Evolutionary conservation across 306 rosid genomes (phyloP), one percentile per base, ranked within the genome.

Genomic region (Malus orientalis): DNA sequence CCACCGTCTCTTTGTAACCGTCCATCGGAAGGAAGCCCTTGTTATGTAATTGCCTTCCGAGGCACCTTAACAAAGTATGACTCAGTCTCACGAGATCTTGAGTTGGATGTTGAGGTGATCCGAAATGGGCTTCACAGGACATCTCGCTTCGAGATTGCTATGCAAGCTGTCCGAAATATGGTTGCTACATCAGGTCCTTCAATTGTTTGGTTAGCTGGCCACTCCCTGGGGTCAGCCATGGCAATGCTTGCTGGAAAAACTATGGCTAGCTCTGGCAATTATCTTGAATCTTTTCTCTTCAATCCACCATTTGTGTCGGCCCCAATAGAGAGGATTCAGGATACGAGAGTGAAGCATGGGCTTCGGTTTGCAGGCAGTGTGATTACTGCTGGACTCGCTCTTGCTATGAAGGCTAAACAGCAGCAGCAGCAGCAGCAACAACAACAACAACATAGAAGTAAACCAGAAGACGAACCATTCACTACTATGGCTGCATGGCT

Each of bases 211-310:
- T 79, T 95, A 75, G 88, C 97, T 0, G 99, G 99, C 15, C 99
- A 95, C 74, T 95, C 99, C 18, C 77, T 95, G 5, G 99, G 99
- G 76, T 92, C 99, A 49, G 93, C 89, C 76, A 82, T 95, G 86
- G 96, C 93, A 76, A 76, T 95, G 97, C 97, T 92, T 62, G 67
- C 86, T 25, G 99, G 98, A 45, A 95, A 89, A 88, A 86, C 88
- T 55, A 82, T 95, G 99, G 99, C 91, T 45, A 87, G 81, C 81
- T 70, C 30, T 44, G 93, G 93, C 47, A 45, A 59, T 81, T 81
- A 85, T 44, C 82, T 95, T 5, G 81, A 87, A 76, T 82, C 98
- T 73, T 92, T 88, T 82, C 97, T 92, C 69, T 95, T 95, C 81
- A 95, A 95, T 77, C 96, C 97, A 18, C 99, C 97, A 2, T 95